Evolutionary conservation across 2,329 filamentous ascomycete species (phyloP), one percentile per base, ranked within the genome.

Genomic region (Diaporthe citriasiana): DNA sequence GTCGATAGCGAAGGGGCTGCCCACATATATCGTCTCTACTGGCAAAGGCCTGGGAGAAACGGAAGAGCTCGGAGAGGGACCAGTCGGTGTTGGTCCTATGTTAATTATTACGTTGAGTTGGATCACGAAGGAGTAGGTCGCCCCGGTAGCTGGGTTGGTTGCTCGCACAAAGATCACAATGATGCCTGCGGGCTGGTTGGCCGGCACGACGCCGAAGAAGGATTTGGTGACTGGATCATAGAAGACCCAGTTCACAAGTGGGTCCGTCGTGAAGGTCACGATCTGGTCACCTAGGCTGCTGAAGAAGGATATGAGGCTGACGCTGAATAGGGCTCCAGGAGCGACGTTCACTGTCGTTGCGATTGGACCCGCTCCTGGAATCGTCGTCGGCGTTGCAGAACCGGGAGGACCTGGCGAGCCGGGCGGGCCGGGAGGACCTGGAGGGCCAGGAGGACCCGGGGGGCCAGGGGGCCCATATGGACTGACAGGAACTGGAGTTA

Each of bases 181-280:
- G 25, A 51, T 25, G 27, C 69, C 56, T 19, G 33, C 33, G 27
- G 56, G 45, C 4, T 63, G 45, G 25, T 22, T 12, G 45, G 13
- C 1, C 22, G 69, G 69, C 8, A 71, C 56, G 12, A 51, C 19
- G 4, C 69, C 69, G 50, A 53, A 71, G 33, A 71, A 71, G 17
- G 69, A 63, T 30, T 47, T 35, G 51, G 69, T 71, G 22, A 71
- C 69, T 15, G 69, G 69, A n/a, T 71, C 69, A 53, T 71, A 71
- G 42, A 42, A 51, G 30, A 71, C 2, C 17, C n/a, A 71, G 47
- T 30, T 55, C 45, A 53, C 45, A 2, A 15, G 27, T 40, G 56
- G 56, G 45, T 71, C 45, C 35, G 56, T 60, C 8, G 45, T 71
- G 45, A 71, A 71, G 38, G 45, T 19, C 19, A 45, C 45, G n/a